Evolutionary conservation across 179 eudicot species (phyloP), one percentile per base, ranked within the genome.

Genomic region (Spinacia oleracea): DNA sequence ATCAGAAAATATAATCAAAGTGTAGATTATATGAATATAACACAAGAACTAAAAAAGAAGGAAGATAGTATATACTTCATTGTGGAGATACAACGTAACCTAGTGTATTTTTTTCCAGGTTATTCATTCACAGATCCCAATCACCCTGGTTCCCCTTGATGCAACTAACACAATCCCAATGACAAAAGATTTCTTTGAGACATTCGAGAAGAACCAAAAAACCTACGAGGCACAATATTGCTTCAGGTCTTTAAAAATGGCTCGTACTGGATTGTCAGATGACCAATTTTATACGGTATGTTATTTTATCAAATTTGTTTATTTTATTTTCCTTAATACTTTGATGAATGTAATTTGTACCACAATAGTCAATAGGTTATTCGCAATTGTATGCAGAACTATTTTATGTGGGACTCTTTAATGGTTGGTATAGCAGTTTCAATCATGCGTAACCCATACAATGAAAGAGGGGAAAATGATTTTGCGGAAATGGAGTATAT

Each of bases 361-460:
- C 23, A 38, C 12, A 6, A 16, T 23, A 15, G 45, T 5, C n/a
- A n/a, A n/a, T n/a, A n/a, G n/a, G 21, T 20, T 35, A 4, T 35
- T 35, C 2, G 29, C 18, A 69, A 27, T 21, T 77, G 10, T 58
- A 5, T 51, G 75, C 90, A 94, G 97, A 87, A 88, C 81, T 91
- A 80, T 77, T 94, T 85, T 70, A 88, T 94, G 97, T 94, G 98
- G 97, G 98, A 94, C 60, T 85, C 93, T 2, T 94, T 94, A 65
- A 80, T 83, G 78, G 79, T 90, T 7, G 96, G 95, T 72, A 87
- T 94, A 68, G 96, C 98, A 16, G 80, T 88, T 79, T 92, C 97
- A 53, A 94, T 88, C 75, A 94, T 94, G 96, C 82, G 80, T 21
- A 85, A 88, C 45, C 62, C 81, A 10, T 18, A 80, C 23, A 78